Evolutionary conservation across 768 basidiomycete species (phyloP).

Genomic region (Termitomyces eurrhizus): DNA sequence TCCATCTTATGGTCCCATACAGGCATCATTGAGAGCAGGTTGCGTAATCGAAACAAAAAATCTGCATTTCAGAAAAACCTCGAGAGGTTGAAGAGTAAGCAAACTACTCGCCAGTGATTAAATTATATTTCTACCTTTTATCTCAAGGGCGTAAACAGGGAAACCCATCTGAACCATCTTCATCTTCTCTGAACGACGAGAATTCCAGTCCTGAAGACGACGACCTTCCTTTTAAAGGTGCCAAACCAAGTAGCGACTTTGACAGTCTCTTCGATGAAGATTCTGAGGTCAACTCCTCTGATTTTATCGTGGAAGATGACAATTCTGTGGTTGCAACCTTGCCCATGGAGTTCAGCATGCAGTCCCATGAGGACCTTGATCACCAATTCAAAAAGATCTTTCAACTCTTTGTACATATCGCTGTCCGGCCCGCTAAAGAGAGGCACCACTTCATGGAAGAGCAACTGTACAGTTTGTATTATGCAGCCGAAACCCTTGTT

Average conservation of each 20-base stretch:
- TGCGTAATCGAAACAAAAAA: conserved; percentile 59
- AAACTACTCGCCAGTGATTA: not conserved
- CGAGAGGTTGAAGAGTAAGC: conserved; percentile 62
- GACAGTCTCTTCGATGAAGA: conserved; percentile 34
- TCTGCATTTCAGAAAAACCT: conserved; percentile 60
- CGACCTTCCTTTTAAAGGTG: conserved; percentile 39
- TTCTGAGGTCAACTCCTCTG: conserved; percentile 34
- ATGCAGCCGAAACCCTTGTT: not conserved
- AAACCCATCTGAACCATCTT: conserved; percentile 29
- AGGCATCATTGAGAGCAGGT: conserved; percentile 63
- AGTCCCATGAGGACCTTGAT: conserved; percentile 66
- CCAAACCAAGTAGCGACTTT: conserved; percentile 35
- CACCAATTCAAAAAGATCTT: conserved; percentile 87
- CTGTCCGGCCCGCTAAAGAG: conserved; percentile 50
- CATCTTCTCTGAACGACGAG: conserved; percentile 15
- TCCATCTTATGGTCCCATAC: not conserved
- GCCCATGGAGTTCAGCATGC: conserved; percentile 81
- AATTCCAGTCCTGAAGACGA: conserved; percentile 24
- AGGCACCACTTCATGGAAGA: conserved; percentile 53
- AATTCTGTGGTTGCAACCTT: conserved; percentile 38
- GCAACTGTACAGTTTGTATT: conserved; percentile 44
- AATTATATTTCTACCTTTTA: conserved; percentile 1
- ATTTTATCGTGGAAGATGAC: conserved; percentile 69
- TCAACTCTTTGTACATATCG: conserved; percentile 83
- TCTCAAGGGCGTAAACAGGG: conserved; percentile 42